Evolutionary conservation across 164 flowering plant genomes (phyloP).

Genomic region (Annona squamosa): DNA sequence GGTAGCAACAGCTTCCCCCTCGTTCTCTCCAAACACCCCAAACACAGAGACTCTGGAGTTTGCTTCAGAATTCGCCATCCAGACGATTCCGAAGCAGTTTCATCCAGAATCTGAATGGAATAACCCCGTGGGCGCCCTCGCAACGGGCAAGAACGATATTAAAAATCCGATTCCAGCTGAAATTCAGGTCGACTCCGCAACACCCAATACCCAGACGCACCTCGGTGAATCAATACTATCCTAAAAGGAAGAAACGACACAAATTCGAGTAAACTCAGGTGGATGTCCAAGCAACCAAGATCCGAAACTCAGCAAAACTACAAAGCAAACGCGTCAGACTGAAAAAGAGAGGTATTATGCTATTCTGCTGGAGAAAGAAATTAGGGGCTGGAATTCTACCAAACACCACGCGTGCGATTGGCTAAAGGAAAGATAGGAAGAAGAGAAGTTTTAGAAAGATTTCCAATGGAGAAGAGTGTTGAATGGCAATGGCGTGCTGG

Average conservation of each 20-base stretch:
- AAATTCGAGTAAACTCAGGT: not conserved
- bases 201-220: not conserved
- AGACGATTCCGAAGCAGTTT: conserved; percentile 10
- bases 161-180: not conserved
- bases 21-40: conserved; percentile 8
- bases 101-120: not conserved
- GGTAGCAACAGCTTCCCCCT: conserved; percentile 9
- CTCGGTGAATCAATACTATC: not conserved
- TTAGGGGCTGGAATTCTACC: too few relatives aligned
- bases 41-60: conserved; percentile 5
- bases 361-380: too few relatives aligned
- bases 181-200: not conserved
- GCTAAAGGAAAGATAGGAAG: too few relatives aligned
- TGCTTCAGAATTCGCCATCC: conserved; percentile 29
- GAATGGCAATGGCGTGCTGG: too few relatives aligned
- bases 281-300: not conserved
- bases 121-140: not conserved
- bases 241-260: not conserved
- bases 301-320: not conserved
- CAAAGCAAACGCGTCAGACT: not conserved
- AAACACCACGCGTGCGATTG: too few relatives aligned
- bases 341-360: too few relatives aligned
- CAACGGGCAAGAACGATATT: not conserved
- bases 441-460: too few relatives aligned
- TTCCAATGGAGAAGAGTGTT: too few relatives aligned